phyloP scores from a whole-genome alignment of 139 green algal species.

The Micractinium conductrix region DNA sequence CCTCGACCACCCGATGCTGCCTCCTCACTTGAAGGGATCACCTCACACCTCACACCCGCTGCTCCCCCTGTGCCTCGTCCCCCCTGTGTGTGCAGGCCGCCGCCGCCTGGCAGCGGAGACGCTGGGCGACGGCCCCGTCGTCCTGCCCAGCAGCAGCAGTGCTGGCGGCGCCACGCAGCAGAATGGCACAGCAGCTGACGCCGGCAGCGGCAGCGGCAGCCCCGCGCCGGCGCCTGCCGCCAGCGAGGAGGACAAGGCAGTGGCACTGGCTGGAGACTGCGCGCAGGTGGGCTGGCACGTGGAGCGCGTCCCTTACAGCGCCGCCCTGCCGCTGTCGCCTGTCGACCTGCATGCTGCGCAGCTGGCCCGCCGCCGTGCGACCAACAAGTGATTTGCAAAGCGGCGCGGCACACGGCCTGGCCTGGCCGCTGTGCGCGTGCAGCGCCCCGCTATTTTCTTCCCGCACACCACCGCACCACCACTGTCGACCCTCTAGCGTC shows the following conservation, averaged over 20 bases:
- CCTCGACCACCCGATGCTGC: not conserved
- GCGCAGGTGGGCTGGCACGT: not conserved
- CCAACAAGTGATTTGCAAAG: not conserved
- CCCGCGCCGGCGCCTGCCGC: not conserved
- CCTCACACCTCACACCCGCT: not conserved
- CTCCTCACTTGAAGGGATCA: not conserved
- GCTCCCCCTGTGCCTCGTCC: not conserved
- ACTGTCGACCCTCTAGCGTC: too few relatives aligned
- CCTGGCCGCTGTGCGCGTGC: not conserved
- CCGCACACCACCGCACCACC: too few relatives aligned
- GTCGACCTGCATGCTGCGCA: constrained; percentile 8
- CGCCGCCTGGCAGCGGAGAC: not conserved
- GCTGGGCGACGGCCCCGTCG: not conserved
- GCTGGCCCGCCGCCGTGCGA: not conserved
- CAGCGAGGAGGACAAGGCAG: not conserved
- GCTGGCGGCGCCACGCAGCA: not conserved
- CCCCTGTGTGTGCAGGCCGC: not conserved
- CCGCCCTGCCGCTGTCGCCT: not conserved
- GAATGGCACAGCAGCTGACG: too few relatives aligned
- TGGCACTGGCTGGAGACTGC: not conserved
- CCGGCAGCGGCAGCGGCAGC: too few relatives aligned
- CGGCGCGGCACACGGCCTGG: not conserved
- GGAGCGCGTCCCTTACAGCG: not conserved
- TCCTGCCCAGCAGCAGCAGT: not conserved
- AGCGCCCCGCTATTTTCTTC: constrained; percentile 4